A percentile compares a stretch with the other conserved stretches of the same genome.
phyloP scores from a whole-genome alignment of 352 stramenopile genomes.

The Pythium sp. region DNA sequence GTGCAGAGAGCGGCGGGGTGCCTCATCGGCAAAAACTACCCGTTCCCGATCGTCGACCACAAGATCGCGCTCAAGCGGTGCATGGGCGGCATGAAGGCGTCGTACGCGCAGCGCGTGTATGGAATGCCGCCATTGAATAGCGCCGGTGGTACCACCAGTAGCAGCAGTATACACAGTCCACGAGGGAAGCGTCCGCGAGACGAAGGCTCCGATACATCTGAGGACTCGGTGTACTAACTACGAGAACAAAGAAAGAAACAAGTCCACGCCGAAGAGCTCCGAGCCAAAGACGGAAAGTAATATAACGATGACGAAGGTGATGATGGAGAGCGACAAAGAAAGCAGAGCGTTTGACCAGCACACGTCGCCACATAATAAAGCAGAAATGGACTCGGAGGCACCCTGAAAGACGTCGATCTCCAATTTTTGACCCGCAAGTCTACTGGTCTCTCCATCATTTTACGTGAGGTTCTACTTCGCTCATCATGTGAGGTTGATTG shows the following conservation, averaged over 20 bases:
- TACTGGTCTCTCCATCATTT: too few relatives aligned
- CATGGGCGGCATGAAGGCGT: constrained; percentile 86
- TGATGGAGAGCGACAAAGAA: too few relatives aligned
- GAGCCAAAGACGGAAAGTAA: constrained; percentile 65
- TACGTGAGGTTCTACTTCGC: too few relatives aligned
- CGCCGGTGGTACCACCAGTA: not conserved
- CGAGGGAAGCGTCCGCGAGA: constrained; percentile 10
- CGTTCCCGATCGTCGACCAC: constrained; percentile 94
- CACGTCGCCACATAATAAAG: too few relatives aligned
- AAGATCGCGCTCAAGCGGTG: constrained; percentile 32
- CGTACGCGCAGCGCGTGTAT: constrained; percentile 52
- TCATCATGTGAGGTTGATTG: too few relatives aligned
- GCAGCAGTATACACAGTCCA: not conserved
- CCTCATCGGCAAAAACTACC: constrained; percentile 93
- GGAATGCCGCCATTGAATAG: constrained; percentile 5
- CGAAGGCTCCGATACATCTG: constrained; percentile 12
- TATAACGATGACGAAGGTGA: not conserved
- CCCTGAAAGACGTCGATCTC: too few relatives aligned
- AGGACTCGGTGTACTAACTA: constrained; percentile 8
- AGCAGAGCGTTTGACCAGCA: too few relatives aligned
- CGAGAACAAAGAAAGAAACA: constrained; percentile 91
- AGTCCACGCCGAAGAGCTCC: constrained; percentile 64
- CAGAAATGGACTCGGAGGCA: too few relatives aligned
- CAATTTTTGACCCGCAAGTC: too few relatives aligned
- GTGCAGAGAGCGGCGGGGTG: constrained; percentile 75